Conservation (phyloP, 2,329 filamentous ascomycete genomes). For the Tolypocladium album region DNA sequence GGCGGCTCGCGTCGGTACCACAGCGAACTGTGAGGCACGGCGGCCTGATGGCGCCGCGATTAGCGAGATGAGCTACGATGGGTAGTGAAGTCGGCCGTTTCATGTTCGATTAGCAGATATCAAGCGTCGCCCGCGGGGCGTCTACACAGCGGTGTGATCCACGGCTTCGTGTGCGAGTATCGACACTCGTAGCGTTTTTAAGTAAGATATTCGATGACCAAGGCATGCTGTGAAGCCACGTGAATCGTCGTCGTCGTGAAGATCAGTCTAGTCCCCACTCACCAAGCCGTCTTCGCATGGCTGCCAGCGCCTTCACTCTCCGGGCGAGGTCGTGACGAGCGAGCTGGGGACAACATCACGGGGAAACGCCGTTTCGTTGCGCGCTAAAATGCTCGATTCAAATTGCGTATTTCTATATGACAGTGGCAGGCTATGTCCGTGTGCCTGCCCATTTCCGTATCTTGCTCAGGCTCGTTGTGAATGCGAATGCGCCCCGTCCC, state of each 20-base stretch:
- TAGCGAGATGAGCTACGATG: not conserved
- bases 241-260: not conserved
- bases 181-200: not conserved
- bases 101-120: conserved; percentile 5
- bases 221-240: not conserved
- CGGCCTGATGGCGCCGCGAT: not conserved
- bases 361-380: not conserved
- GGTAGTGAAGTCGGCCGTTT: not conserved
- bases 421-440: not conserved
- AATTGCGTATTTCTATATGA: not conserved
- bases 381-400: not conserved
- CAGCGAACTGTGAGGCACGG: not conserved
- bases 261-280: not conserved
- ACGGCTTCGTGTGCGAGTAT: not conserved
- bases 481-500: not conserved
- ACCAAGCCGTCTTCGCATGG: too few relatives aligned
- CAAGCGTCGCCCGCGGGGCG: not conserved
- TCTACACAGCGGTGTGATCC: not conserved
- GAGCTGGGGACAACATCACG: not conserved
- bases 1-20: conserved; percentile 1
- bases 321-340: too few relatives aligned
- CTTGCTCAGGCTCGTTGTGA: not conserved
- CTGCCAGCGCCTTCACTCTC: too few relatives aligned
- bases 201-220: not conserved
- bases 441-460: not conserved